Evolutionary conservation across 345 rosid genomes (phyloP).

Genomic region (Passiflora organensis): DNA sequence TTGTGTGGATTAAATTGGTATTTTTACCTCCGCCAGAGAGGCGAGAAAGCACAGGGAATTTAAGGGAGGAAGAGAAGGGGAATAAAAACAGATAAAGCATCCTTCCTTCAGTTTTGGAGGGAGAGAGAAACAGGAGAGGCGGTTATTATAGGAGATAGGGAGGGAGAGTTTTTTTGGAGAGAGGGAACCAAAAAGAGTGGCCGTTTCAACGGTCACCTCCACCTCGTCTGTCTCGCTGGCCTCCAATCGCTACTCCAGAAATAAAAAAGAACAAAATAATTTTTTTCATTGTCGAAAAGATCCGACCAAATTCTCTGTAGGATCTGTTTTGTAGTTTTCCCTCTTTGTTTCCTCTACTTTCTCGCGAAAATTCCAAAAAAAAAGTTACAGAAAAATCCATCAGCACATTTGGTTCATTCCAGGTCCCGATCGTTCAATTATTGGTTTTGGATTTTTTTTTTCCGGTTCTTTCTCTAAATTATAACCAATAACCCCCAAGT

Average conservation of each 20-base stretch:
- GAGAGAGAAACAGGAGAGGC: too few species aligned
- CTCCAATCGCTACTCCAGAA: slow-evolving; percentile 2
- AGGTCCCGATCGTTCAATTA: slow-evolving; percentile 12
- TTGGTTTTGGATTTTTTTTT: not conserved
- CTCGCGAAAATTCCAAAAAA: slow-evolving; percentile 7
- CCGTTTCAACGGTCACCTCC: slow-evolving; percentile 46
- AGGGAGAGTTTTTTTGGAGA: too few species aligned
- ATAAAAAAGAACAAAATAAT: not conserved
- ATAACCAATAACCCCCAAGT: too few species aligned
- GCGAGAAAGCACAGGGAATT: too few species aligned
- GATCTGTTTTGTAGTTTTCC: not conserved
- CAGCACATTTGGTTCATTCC: not conserved
- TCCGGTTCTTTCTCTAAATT: not conserved
- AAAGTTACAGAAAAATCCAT: not conserved
- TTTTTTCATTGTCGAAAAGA: not conserved
- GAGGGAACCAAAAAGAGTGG: slow-evolving; percentile 21
- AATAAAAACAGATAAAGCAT: too few species aligned
- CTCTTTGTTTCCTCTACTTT: slow-evolving; percentile 2
- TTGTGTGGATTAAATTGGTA: too few species aligned
- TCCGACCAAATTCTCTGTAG: too few species aligned
- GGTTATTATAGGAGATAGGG: too few species aligned
- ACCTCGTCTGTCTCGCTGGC: slow-evolving; percentile 29
- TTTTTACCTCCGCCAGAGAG: too few species aligned
- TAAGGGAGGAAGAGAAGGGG: too few species aligned
- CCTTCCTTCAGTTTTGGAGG: too few species aligned